Percentiles rank a stretch among this genome's conserved stretches.
These are phyloP conservation scores for Suillus brevipes DNA, from an alignment of 768 basidiomycete genomes.

Conservation along the genomic window DNA sequence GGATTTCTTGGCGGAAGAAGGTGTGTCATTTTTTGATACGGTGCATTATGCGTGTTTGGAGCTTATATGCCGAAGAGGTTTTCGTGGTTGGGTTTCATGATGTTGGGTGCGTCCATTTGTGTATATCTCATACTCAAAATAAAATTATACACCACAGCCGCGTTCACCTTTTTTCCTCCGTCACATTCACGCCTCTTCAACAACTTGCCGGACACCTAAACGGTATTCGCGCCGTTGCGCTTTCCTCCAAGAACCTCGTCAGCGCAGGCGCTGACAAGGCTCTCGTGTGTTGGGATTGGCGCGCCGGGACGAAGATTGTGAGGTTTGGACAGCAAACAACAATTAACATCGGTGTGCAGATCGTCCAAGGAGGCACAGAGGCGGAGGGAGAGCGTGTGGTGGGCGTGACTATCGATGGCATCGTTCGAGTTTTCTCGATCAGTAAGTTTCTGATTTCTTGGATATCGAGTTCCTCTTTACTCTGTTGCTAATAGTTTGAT, in stretches of 20 bases:
- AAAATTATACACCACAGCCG: constrained; percentile 47
- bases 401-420: constrained; percentile 90
- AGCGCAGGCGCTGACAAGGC: constrained; percentile 77
- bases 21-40: constrained; percentile 33
- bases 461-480: neutral
- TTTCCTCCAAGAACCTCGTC: constrained; percentile 82
- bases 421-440: constrained; percentile 89
- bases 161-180: constrained; percentile 84
- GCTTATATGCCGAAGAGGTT: constrained; percentile 55
- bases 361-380: constrained; percentile 45
- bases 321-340: constrained; percentile 93
- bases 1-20: constrained; percentile 81
- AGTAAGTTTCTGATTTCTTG: constrained; percentile 46
- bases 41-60: neutral
- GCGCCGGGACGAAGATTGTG: constrained; percentile 84
- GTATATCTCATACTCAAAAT: neutral
- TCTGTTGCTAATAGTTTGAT: constrained; percentile 30
- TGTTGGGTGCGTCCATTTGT: constrained; percentile 62
- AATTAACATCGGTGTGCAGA: constrained; percentile 86
- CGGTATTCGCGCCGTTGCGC: constrained; percentile 85
- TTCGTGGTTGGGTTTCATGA: constrained; percentile 94
- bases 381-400: constrained; percentile 79
- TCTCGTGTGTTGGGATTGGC: constrained; percentile 88
- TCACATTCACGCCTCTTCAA: constrained; percentile 81
- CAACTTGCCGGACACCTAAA: constrained; percentile 86